Base-by-base conservation (phyloP, 768 basidiomycete species). In the Gyrodon lividus region DNA sequence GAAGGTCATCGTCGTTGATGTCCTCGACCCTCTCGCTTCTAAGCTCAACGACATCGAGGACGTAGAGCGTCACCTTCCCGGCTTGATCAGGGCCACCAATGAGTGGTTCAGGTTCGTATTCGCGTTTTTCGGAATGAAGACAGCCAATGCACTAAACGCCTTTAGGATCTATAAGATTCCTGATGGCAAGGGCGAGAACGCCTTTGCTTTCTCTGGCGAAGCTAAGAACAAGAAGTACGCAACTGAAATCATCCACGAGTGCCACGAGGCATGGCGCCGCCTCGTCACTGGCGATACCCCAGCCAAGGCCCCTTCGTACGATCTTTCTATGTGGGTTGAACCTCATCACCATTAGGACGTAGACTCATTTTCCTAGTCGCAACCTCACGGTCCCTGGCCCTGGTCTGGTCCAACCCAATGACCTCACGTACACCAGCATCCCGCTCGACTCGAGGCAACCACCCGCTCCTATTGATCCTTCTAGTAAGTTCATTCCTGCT, bases 191-290 rank as follows among this genome's bases (percentile, higher is more conserved):
- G 86, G 87, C 60, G 93, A 98, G 77, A 99, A 99, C 77, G 86
- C 87, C 58, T 99, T 99, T 66, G 97, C 97, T 16, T 99, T 99
- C 83, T 95, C 92, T 47, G 97, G 97, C 51, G 97, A 99, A 75
- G 96, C 96, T 58, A 99, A 98, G 79, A 97, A 97, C 81, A 97
- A 96, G 81, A 97, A 96, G 72, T 99, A 98, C 69, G 97, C 97
- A 28, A 92, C 90, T 48, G 96, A 98, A 74, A 97, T 98, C 75
- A 89, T 99, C 67, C 95, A 97, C 72, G 97, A 99, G 71, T 95
- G 92, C 74, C 88, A 98, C 69, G 97, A 98, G 71, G 90, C 97
- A 33, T 99, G 97, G 97, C 91, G 93, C 65, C 90, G 90, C 65
- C 82, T 99, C 61, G 79, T 94, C 70, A 75, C 73, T 46, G 92